phyloP scores from a whole-genome alignment of 1,284 basidiomycete genomes.

The Stereum hirsutum region DNA sequence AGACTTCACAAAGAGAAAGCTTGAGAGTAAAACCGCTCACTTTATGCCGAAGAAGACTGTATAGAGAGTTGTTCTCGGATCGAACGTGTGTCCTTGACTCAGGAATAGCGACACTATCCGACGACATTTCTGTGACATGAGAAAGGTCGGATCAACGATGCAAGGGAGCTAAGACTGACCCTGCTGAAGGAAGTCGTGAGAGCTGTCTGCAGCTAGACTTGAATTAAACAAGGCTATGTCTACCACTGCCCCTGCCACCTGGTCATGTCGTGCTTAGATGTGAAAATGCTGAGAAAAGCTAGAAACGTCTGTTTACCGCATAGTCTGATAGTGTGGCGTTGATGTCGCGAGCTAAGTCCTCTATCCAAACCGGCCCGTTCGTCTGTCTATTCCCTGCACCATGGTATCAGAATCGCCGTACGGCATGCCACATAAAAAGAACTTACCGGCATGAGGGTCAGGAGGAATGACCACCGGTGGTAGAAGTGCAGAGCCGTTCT shows the following conservation, averaged over 20 bases:
- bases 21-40: conserved; percentile 12
- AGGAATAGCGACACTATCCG: conserved; percentile 19
- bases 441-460: conserved; percentile 19
- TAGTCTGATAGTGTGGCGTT: conserved; percentile 30
- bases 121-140: not conserved
- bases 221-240: conserved; percentile 21
- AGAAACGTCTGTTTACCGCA: conserved; percentile 22
- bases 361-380: conserved; percentile 26
- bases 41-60: conserved; percentile 29
- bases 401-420: too few species aligned
- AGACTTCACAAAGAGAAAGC: not conserved
- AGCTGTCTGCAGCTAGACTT: conserved; percentile 11
- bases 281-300: not conserved
- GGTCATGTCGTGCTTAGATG: conserved; percentile 13
- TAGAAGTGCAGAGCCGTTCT: conserved; percentile 20
- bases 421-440: too few species aligned
- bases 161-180: conserved; percentile 13
- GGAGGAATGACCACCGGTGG: conserved; percentile 22
- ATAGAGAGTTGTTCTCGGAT: conserved; percentile 24
- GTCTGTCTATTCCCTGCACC: conserved; percentile 23
- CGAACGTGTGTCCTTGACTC: conserved; percentile 21
- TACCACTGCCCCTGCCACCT: conserved; percentile 16
- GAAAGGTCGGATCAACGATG: not conserved
- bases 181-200: conserved; percentile 25
- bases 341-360: conserved; percentile 22